Conservation (phyloP, 768 basidiomycete species). For the Phylloporus rhodoxanthus region DNA sequence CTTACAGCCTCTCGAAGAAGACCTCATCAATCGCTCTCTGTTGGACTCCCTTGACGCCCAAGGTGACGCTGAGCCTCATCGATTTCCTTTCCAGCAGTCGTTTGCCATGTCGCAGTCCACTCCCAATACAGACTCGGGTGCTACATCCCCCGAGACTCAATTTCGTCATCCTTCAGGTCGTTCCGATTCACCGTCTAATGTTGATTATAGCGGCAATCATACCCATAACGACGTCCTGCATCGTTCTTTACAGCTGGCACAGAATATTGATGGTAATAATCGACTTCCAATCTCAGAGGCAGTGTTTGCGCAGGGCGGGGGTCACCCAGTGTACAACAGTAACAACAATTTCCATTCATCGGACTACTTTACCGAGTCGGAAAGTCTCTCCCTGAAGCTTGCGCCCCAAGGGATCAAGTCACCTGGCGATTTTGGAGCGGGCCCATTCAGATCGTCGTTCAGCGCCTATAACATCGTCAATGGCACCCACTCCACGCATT, state of each 20-base stretch:
- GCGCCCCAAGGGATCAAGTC: conserved; percentile 25
- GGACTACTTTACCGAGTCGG: conserved; percentile 32
- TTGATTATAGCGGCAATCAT: conserved; percentile 33
- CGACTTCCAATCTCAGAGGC: conserved; percentile 30
- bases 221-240: conserved; percentile 29
- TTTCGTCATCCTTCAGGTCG: conserved; percentile 46
- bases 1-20: conserved; percentile 48
- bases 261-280: conserved; percentile 28
- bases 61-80: conserved; percentile 70
- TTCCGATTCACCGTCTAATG: conserved; percentile 46
- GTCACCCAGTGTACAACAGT: conserved; percentile 40
- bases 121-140: conserved; percentile 49
- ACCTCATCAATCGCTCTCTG: conserved; percentile 80
- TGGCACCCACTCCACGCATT: conserved; percentile 18
- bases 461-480: conserved; percentile 28
- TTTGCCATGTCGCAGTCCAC: conserved; percentile 43
- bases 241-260: conserved; percentile 24
- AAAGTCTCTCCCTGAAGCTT: conserved; percentile 31
- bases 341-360: conserved; percentile 28
- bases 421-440: conserved; percentile 32
- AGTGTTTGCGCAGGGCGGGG: conserved; percentile 28
- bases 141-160: conserved; percentile 46
- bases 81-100: conserved; percentile 26
- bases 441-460: conserved; percentile 34
- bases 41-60: conserved; percentile 79